phyloP scores from a whole-genome alignment of 306 rosid genomes.

The Vigna trinervia region DNA sequence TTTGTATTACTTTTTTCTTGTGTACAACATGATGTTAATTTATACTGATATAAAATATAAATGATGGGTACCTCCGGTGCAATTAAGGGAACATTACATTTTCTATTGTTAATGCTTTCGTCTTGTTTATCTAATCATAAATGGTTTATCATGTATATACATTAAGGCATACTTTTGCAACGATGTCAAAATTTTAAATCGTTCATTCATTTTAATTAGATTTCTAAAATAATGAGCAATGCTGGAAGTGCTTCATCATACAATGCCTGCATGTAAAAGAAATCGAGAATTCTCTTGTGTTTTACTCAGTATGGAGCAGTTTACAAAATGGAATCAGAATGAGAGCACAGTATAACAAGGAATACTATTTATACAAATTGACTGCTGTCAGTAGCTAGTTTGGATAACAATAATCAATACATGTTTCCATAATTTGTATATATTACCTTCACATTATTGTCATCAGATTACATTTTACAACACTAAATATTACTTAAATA shows the following conservation, averaged over 20 bases:
- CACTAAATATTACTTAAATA: conserved; percentile 10
- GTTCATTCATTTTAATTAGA: conserved; percentile 27
- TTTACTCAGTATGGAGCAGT: conserved; percentile 11
- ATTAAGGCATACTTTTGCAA: not conserved
- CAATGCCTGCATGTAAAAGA: conserved; percentile 55
- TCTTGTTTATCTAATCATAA: too few species aligned
- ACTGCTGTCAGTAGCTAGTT: not conserved
- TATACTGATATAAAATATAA: too few species aligned
- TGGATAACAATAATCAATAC: not conserved
- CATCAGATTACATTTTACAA: conserved; percentile 17
- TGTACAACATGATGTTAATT: too few species aligned
- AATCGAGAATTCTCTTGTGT: conserved; percentile 35
- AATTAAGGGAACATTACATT: too few species aligned
- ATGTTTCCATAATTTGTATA: conserved; percentile 1
- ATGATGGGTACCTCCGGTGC: too few species aligned
- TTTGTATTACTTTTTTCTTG: too few species aligned
- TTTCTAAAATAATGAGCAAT: conserved; percentile 51
- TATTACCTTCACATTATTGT: conserved; percentile 2
- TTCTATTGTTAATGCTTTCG: too few species aligned
- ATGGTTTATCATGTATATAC: not conserved
- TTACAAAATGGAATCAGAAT: conserved; percentile 18
- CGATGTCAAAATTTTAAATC: not conserved
- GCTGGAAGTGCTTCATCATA: conserved; percentile 73
- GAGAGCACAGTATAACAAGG: not conserved
- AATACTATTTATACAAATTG: not conserved